Base-by-base conservation (phyloP, 208 protist genomes). In the Trypanosoma grayi region DNA sequence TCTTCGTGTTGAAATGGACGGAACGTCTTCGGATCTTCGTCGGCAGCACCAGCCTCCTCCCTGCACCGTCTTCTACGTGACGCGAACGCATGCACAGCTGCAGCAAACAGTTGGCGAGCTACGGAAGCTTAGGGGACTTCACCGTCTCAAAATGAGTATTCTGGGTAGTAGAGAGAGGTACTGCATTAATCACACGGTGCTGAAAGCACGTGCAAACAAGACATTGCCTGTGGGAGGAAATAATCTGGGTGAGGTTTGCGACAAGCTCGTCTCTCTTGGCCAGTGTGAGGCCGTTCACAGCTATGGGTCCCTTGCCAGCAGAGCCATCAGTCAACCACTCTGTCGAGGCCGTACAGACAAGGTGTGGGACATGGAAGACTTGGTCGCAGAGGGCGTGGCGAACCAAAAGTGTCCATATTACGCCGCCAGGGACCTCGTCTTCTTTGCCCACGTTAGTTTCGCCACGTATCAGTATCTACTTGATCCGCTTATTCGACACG, bases 381-480 rank as follows among this genome's bases (percentile, higher is more conserved):
- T 98, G 10, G 75, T 96, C 2, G 44, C 74, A 40, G 75, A 90
- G 28, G 93, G 94, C 8, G 54, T 60, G 4, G 65, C 68, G 0
- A 62, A 77, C 4, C 51, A 64, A 31, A 72, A 84, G 47, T 99
- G 98, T 75, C 96, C 98, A 13, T 99, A 97, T 67, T 99, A 96
- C 83, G 77, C 92, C 5, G 67, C 87, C 2, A 83, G 92, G 16
- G 89, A 95, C 37, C 64, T 94, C 10, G 62, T 88, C 22, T 79
- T 84, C 40, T 84, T 69, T 33, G 84, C 95, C 0, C 89, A 98
- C 45, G 75, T 99, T 20, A 85, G 95, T 53, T 98, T 99, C 57
- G 83, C 92, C 60, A 98, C 97, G 9, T 99, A 99, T 76, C 98
- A 98, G 65, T 99, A 99, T 70, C 60, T 99, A n/a, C 81, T 98